phyloP scores from a whole-genome alignment of 495 filamentous ascomycete species.

The Aspergillus haitiensis region DNA sequence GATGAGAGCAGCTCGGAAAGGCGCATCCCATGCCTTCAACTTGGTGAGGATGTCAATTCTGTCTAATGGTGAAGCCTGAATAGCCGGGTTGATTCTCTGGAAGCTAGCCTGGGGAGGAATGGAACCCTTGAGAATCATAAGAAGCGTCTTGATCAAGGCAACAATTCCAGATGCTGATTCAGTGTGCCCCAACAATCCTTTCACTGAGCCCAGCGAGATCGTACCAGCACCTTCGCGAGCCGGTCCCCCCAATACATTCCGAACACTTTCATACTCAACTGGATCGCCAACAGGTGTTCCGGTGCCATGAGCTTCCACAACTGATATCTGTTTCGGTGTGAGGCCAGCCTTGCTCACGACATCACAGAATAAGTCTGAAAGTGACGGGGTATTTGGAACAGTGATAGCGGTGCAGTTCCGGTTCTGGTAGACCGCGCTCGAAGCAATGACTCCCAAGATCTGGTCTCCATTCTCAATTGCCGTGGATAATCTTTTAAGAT shows the following conservation, averaged over 20 bases:
- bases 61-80: slow-evolving; percentile 26
- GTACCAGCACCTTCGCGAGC: slow-evolving; percentile 1
- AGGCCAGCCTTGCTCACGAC: slow-evolving; percentile 59
- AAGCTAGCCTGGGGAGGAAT: slow-evolving; percentile 45
- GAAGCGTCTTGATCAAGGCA: slow-evolving; percentile 43
- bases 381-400: slow-evolving; percentile 61
- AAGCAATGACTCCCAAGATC: slow-evolving; percentile 61
- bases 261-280: slow-evolving; percentile 50
- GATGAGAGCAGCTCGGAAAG: slow-evolving; percentile 39
- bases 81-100: slow-evolving; percentile 35
- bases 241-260: slow-evolving; percentile 29
- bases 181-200: slow-evolving; percentile 49
- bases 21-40: slow-evolving; percentile 30
- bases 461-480: slow-evolving; percentile 61
- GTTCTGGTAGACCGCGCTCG: slow-evolving; percentile 63
- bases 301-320: slow-evolving; percentile 76
- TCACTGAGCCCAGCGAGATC: slow-evolving; percentile 41
- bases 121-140: slow-evolving; percentile 46
- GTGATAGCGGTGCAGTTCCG: slow-evolving; percentile 65
- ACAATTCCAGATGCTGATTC: slow-evolving; percentile 49
- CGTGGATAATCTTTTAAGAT: slow-evolving; percentile 62
- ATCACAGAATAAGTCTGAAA: slow-evolving; percentile 53
- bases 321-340: slow-evolving; percentile 58
- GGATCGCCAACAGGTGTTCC: slow-evolving; percentile 70
- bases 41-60: slow-evolving; percentile 35